Evolutionary conservation across 129 eudicot species (phyloP), one percentile per base, ranked within the genome.

Genomic region (Chrysanthemum makinoi): DNA sequence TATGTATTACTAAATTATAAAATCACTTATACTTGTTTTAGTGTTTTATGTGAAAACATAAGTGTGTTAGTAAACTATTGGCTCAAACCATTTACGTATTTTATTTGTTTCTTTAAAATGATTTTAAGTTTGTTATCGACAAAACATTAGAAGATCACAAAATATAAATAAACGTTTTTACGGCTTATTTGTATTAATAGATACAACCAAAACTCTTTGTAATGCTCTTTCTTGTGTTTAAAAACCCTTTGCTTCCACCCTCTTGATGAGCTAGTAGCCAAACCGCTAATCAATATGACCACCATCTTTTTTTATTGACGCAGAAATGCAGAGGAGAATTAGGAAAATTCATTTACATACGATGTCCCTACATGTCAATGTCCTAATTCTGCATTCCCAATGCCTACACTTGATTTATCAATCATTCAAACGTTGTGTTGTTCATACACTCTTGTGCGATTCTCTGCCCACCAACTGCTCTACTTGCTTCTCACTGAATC

Each of bases 391-490:
- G 83, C 92, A 75, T 88, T 89, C 65, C 68, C 88, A 47, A 85
- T 88, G 49, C 98, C 91, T 49, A 83, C 81, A 55, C 84, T 87
- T 33, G 98, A 87, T 77, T 87, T 93, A 83, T 89, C 96, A 5
- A 78, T 76, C 87, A 80, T 87, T 43, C 95, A 89, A 6, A 93
- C 95, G 55, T 89, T 89, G 77, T 93, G 89, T 54, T 65, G 84
- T 78, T 89, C 90, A 26, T 93, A 87, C n/a, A 89, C 96, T 77
- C 92, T 80, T 50, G 80, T 81, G 69, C 98, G 82, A 77, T 93
- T 93, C 79, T 93, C 96, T 26, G 96, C 84, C 98, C 98, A 93
- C 98, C 98, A n/a, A 93, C 52, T 83, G 87, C 75, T 93, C 98
- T 66, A 96, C 98, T 89, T 93, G 92, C 82, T 93, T 89, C 84